phyloP scores from a whole-genome alignment of 306 rosid species.

The Gastrolobium villosum region DNA sequence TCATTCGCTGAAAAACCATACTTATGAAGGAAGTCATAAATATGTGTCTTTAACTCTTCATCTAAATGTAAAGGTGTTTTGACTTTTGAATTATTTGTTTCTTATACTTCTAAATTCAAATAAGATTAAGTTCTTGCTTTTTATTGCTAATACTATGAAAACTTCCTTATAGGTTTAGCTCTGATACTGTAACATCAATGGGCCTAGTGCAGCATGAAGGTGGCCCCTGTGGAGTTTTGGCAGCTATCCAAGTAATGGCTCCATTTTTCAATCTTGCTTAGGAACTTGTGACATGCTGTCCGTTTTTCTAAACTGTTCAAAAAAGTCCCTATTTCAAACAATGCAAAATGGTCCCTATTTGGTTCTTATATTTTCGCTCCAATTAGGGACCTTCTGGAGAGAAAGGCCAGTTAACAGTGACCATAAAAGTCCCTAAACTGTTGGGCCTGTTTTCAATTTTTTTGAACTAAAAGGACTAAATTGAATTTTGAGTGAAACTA shows the following conservation, averaged over 20 bases:
- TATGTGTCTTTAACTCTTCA: constrained; percentile 28
- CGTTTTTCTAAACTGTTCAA: constrained; percentile 25
- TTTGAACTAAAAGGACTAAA: constrained; percentile 29
- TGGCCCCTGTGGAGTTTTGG: constrained; percentile 99
- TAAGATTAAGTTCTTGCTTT: constrained; percentile 43
- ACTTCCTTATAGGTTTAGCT: constrained; percentile 73
- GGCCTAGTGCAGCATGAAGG: constrained; percentile 99
- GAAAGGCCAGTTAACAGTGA: constrained; percentile 25
- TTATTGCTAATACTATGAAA: constrained; percentile 52
- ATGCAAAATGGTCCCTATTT: constrained; percentile 24
- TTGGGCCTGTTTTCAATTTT: not conserved
- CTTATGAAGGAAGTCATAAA: constrained; percentile 25
- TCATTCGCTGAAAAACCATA: constrained; percentile 18
- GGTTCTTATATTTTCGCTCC: constrained; percentile 21
- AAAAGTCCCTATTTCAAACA: constrained; percentile 22
- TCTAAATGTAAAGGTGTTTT: not conserved
- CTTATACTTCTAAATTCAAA: constrained; percentile 36
- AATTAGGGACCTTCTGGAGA: constrained; percentile 32
- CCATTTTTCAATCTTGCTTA: constrained; percentile 49
- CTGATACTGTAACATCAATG: constrained; percentile 79
- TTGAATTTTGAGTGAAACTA: constrained; percentile 38
- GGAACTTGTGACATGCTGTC: constrained; percentile 42
- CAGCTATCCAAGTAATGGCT: constrained; percentile 91
- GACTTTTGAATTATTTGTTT: constrained; percentile 41
- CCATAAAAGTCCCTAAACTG: constrained; percentile 28